Conservation (phyloP, 768 basidiomycete genomes). For the Boletus rubroflammeus region DNA sequence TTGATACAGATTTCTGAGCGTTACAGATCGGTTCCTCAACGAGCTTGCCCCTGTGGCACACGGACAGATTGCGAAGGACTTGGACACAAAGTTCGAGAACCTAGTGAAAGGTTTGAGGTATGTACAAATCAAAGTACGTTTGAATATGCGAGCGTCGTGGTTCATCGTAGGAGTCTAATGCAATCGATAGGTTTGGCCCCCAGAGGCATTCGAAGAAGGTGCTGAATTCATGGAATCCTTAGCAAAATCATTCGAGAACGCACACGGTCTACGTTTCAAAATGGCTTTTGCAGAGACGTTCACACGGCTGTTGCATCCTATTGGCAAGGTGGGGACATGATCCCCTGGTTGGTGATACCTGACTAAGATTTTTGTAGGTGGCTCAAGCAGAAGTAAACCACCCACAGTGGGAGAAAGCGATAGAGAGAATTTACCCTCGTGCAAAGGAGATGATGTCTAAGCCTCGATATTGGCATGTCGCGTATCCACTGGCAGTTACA, state of each 20-base stretch:
- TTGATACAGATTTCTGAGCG: conserved; percentile 69
- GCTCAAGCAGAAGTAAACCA: conserved; percentile 96
- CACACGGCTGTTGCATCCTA: conserved; percentile 74
- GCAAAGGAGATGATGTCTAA: conserved; percentile 83
- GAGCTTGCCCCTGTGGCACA: conserved; percentile 73
- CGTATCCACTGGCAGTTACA: conserved; percentile 81
- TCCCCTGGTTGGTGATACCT: no score
- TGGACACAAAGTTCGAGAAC: conserved; percentile 80
- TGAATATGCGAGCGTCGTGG: background rate
- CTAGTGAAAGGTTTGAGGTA: conserved; percentile 77
- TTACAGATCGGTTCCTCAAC: conserved; percentile 86
- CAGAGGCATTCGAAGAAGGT: conserved; percentile 88
- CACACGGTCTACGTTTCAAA: conserved; percentile 82
- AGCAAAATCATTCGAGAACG: conserved; percentile 77
- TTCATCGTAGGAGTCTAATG: background rate
- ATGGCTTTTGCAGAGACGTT: conserved; percentile 82
- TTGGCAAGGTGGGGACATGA: conserved; percentile 62
- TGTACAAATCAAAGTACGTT: conserved; percentile 72
- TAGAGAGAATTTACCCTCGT: conserved; percentile 78
- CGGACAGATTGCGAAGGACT: conserved; percentile 77
- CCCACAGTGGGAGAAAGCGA: conserved; percentile 91
- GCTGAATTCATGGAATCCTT: conserved; percentile 86
- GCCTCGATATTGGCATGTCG: conserved; percentile 84
- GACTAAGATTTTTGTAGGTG: conserved; percentile 46
- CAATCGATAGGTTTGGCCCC: conserved; percentile 75